A percentile compares a stretch with the other conserved stretches of the same genome.
These are phyloP conservation scores for Thozetella sp. DNA, from an alignment of 495 filamentous ascomycete species.

Conservation along the genomic window DNA sequence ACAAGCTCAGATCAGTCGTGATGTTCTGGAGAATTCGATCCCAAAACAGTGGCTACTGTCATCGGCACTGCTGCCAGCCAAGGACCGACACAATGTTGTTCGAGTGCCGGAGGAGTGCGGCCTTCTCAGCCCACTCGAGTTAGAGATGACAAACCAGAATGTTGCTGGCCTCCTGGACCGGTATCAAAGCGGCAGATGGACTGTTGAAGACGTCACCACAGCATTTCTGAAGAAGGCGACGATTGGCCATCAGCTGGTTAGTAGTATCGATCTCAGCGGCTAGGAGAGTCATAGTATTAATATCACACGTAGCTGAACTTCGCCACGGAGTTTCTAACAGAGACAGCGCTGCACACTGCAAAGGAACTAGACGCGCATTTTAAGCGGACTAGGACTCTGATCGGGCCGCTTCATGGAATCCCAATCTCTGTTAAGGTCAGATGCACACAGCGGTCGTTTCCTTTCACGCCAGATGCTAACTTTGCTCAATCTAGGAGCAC, in stretches of 20 bases:
- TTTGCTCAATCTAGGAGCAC: not conserved
- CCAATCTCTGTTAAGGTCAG: not conserved
- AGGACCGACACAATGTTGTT: not conserved
- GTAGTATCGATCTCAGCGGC: not conserved
- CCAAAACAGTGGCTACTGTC: not conserved
- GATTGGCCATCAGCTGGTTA: not conserved
- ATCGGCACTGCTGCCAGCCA: not conserved
- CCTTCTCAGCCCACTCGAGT: not conserved
- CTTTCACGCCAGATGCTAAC: too few species aligned
- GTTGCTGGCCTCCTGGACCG: not conserved
- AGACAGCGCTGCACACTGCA: not conserved
- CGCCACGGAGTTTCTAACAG: not conserved
- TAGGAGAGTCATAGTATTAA: not conserved
- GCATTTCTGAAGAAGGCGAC: not conserved
- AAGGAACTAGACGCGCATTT: not conserved
- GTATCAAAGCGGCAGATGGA: not conserved
- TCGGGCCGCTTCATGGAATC: not conserved
- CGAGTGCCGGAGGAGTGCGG: not conserved
- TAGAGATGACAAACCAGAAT: not conserved
- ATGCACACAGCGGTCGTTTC: too few species aligned
- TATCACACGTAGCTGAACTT: not conserved
- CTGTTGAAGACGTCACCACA: not conserved
- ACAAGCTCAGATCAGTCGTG: not conserved
- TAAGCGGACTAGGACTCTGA: not conserved
- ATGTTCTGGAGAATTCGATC: not conserved